These are phyloP conservation scores for Amanita muscaria DNA, from an alignment of 768 basidiomycete genomes.

Conservation along the genomic window DNA sequence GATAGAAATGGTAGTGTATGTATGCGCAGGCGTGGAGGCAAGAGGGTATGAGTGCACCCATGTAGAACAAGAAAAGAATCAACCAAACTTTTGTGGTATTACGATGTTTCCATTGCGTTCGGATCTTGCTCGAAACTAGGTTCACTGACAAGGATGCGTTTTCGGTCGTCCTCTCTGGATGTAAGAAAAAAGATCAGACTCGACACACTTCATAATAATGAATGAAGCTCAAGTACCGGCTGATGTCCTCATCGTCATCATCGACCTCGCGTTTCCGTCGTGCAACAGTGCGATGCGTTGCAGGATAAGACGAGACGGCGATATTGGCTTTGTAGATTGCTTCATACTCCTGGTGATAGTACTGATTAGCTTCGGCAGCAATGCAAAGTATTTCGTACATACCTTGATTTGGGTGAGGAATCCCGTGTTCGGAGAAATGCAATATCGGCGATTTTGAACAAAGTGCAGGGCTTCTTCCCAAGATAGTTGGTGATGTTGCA, in stretches of 20 bases:
- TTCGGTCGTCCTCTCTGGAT: constrained; percentile 38
- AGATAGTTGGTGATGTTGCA: constrained; percentile 72
- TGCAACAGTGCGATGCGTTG: constrained; percentile 34
- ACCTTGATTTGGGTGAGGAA: constrained; percentile 92
- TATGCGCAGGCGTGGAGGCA: constrained; percentile 7
- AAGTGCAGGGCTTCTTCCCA: constrained; percentile 87
- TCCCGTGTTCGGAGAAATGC: constrained; percentile 87
- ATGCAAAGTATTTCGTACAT: constrained; percentile 8
- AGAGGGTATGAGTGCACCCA: constrained; percentile 11
- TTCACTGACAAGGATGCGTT: constrained; percentile 34
- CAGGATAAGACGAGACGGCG: constrained; percentile 55
- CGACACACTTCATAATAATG: neutral
- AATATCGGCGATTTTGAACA: constrained; percentile 87
- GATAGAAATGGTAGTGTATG: constrained; percentile 12
- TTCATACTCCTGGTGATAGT: constrained; percentile 67
- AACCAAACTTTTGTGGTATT: constrained; percentile 10
- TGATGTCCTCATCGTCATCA: constrained; percentile 51
- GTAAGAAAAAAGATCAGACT: constrained; percentile 2
- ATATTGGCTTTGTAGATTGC: constrained; percentile 79
- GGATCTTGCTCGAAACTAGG: constrained; percentile 24
- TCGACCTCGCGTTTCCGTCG: constrained; percentile 70
- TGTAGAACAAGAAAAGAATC: constrained; percentile 11
- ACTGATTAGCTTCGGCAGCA: neutral
- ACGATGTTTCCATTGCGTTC: constrained; percentile 43
- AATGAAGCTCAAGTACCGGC: constrained; percentile 20